A percentile compares a stretch with the other conserved stretches of the same genome.
Evolutionary conservation across 1,284 basidiomycete genomes (phyloP).

Genomic region (Sphaerobolus stellatus): DNA sequence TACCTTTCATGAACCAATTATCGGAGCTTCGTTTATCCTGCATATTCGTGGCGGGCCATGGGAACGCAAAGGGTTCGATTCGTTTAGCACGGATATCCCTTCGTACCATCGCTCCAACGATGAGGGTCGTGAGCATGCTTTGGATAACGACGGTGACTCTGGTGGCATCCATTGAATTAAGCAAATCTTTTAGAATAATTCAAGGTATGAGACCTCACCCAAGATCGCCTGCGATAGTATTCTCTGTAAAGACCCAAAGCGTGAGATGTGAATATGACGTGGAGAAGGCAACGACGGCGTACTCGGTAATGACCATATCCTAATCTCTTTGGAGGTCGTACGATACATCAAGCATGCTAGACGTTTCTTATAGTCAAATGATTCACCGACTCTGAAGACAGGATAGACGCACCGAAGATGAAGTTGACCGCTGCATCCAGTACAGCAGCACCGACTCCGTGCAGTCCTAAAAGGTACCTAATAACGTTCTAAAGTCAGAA

Average conservation of each 20-base stretch:
- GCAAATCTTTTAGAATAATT: background rate
- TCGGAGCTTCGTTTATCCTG: constrained; percentile 3
- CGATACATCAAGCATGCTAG: constrained; percentile 10
- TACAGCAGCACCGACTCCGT: constrained; percentile 6
- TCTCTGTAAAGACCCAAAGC: background rate
- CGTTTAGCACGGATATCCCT: background rate
- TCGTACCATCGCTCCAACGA: constrained; percentile 2
- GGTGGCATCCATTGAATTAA: background rate
- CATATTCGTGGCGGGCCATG: constrained; percentile 1
- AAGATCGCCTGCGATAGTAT: constrained; percentile 12
- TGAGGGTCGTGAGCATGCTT: constrained; percentile 4
- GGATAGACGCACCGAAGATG: background rate
- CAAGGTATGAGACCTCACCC: constrained; percentile 1
- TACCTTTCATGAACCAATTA: background rate
- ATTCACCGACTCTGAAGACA: background rate
- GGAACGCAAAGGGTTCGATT: constrained; percentile 4
- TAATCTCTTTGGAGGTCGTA: constrained; percentile 1
- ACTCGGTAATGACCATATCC: constrained; percentile 11
- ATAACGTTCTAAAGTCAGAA: background rate
- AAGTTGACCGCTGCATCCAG: constrained; percentile 4
- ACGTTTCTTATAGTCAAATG: background rate
- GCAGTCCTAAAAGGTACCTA: constrained; percentile 4
- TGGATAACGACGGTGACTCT: constrained; percentile 10
- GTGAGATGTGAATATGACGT: background rate
- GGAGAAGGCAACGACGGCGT: background rate